Base-by-base conservation (phyloP, 2,329 filamentous ascomycete species). In the Beauveria pseudobassiana region DNA sequence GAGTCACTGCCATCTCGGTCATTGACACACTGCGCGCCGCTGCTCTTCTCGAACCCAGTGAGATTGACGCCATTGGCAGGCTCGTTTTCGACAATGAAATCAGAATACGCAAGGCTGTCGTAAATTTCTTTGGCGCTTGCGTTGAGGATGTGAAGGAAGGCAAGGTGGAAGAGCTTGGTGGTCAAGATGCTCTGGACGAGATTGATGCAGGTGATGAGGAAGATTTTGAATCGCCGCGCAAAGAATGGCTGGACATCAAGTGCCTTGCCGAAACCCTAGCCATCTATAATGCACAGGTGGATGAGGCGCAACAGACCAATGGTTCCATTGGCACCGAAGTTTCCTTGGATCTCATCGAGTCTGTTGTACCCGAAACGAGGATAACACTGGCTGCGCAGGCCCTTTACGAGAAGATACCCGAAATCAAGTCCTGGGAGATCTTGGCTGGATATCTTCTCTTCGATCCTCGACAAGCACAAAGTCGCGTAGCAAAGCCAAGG, bases 241-340 rank as follows among this genome's bases (percentile, higher is more conserved):
- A 86, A 51, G 88, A 89, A 65, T 99, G 95, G 95, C 84, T 98
- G 68, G 91, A 90, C 70, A 85, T 96, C 71, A 99, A 98, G 75
- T 93, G 89, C 66, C 80, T 99, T 16, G 90, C 89, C 3, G 91
- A 96, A 73, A 88, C 90, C 12, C 80, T 99, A 28, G 83, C 89
- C 38, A 84, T 85, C 10, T 98, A 97, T 69, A 91, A 97, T 70
- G 79, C 82, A 6, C 87, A 90, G 67, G 79, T 87, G 49, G 80
- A 83, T 56, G 82, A 85, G 45, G 82, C 85, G 34, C 76, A 86
- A 40, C 68, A 73, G 62, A 76, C 77, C 18, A 75, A 76, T 9
- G 74, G 75, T 26, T 68, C 76, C 18, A 73, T 77, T n/a, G 76
- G 76, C 3, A 67, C 82, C 12, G 81, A 83, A 64, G 74, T 80